Percentiles rank a stretch among this genome's conserved stretches.
These are phyloP conservation scores for Tagetes patula DNA, from an alignment of 129 eudicot species.

Conservation along the genomic window DNA sequence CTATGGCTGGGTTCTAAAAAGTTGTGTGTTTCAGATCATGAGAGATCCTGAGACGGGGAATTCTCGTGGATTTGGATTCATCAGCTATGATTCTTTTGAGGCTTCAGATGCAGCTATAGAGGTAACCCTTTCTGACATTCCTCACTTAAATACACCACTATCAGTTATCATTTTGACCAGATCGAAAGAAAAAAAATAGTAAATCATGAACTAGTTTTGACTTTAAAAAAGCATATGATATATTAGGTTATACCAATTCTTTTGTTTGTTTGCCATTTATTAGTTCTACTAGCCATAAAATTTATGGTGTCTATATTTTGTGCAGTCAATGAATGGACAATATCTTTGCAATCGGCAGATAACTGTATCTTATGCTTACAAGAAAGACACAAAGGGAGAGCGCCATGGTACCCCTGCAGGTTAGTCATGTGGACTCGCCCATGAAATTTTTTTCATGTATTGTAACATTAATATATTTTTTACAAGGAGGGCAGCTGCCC, in stretches of 20 bases:
- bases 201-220: neutral
- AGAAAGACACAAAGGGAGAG: conserved; percentile 98
- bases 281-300: neutral
- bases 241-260: neutral
- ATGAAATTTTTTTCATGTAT: too few relatives aligned
- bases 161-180: neutral
- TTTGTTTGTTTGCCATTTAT: neutral
- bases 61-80: conserved; percentile 97
- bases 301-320: neutral
- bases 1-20: neutral
- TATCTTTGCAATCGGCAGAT: conserved; percentile 97
- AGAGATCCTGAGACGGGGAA: conserved; percentile 99
- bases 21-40: conserved; percentile 63
- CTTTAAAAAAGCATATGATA: neutral
- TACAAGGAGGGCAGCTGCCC: too few relatives aligned
- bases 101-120: conserved; percentile 99
- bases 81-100: conserved; percentile 97
- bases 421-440: conserved; percentile 11
- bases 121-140: conserved; percentile 33
- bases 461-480: too few relatives aligned
- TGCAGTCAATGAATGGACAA: conserved; percentile 97
- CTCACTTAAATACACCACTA: neutral
- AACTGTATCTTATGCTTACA: conserved; percentile 97
- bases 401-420: conserved; percentile 99
- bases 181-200: neutral